phyloP scores from a whole-genome alignment of 306 rosid genomes.

The Begonia loranthoides region DNA sequence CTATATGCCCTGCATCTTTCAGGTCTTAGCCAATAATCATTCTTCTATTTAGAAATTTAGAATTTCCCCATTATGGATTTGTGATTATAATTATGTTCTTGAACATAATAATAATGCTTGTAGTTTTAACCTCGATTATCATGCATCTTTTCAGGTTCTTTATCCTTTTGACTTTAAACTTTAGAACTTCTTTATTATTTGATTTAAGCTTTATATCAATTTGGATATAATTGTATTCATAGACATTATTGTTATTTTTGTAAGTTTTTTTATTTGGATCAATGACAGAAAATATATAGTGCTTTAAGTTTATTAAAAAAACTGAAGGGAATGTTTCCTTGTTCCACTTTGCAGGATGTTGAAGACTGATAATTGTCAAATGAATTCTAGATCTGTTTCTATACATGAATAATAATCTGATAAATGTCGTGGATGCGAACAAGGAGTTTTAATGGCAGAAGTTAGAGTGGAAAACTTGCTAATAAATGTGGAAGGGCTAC shows the following conservation, averaged over 20 bases:
- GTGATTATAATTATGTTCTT: too few species aligned
- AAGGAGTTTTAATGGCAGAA: constrained; percentile 24
- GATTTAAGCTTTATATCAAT: too few species aligned
- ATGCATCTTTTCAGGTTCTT: too few species aligned
- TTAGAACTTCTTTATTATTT: too few species aligned
- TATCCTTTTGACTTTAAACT: too few species aligned
- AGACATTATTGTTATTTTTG: background rate
- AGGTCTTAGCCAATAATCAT: too few species aligned
- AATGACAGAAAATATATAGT: constrained; percentile 8
- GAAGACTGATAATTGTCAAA: constrained; percentile 54
- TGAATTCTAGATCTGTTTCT: constrained; percentile 33
- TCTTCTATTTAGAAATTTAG: too few species aligned
- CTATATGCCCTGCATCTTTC: too few species aligned
- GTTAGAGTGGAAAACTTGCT: constrained; percentile 21
- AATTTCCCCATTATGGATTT: too few species aligned
- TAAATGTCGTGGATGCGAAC: constrained; percentile 29
- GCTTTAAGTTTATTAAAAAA: constrained; percentile 14
- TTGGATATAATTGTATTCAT: background rate
- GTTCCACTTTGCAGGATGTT: constrained; percentile 52
- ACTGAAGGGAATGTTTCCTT: constrained; percentile 88
- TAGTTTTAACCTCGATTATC: too few species aligned
- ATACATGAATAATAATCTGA: constrained; percentile 28
- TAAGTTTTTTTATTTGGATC: background rate
- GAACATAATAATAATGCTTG: too few species aligned
- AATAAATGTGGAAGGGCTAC: constrained; percentile 26